phyloP scores from a whole-genome alignment of 441 rosid genomes.

The Populus trichocarpa region DNA sequence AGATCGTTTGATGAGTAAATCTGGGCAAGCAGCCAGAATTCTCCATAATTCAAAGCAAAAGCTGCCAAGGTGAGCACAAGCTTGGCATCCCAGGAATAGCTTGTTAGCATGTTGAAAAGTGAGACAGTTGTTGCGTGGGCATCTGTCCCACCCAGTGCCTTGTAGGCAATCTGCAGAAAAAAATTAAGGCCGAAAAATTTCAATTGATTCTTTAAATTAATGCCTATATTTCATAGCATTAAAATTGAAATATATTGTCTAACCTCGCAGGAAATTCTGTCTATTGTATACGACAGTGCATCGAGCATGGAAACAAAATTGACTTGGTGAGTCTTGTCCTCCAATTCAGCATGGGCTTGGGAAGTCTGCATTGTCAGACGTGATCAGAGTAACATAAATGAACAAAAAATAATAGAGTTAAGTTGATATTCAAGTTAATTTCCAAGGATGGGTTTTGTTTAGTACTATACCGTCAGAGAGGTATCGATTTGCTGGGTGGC shows the following conservation, averaged over 20 bases:
- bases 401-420: not conserved
- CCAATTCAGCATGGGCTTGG: slow-evolving; percentile 31
- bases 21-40: slow-evolving; percentile 94
- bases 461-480: not conserved
- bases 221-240: too few species aligned
- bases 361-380: slow-evolving; percentile 22
- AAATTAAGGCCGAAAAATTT: too few species aligned
- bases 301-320: slow-evolving; percentile 49
- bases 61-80: slow-evolving; percentile 79
- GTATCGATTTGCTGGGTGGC: slow-evolving; percentile 30
- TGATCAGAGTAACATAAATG: too few species aligned
- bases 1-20: slow-evolving; percentile 76
- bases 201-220: too few species aligned
- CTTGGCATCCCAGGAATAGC: slow-evolving; percentile 88
- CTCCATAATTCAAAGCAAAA: slow-evolving; percentile 85
- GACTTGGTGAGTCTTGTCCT: slow-evolving; percentile 46
- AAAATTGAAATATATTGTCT: too few species aligned
- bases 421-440: not conserved
- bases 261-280: slow-evolving; percentile 49
- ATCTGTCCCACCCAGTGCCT: slow-evolving; percentile 50
- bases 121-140: slow-evolving; percentile 69
- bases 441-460: not conserved
- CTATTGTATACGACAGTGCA: slow-evolving; percentile 54
- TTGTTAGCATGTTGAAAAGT: slow-evolving; percentile 55
- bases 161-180: slow-evolving; percentile 54